phyloP scores from a whole-genome alignment of 495 filamentous ascomycete genomes.

The Aspergillus affinis region DNA sequence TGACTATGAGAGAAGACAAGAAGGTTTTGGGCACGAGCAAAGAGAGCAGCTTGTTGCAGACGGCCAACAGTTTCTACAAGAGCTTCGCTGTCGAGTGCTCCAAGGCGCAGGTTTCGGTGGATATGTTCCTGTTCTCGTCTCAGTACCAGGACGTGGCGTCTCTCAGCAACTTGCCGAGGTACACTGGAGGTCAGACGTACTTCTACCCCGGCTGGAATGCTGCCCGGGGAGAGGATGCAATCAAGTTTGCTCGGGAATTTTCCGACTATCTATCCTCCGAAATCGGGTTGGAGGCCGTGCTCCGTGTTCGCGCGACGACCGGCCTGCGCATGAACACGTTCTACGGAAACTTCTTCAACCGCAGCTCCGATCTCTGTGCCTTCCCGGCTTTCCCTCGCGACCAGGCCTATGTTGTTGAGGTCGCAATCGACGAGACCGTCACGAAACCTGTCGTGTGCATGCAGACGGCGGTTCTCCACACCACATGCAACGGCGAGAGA shows the following conservation, averaged over 20 bases:
- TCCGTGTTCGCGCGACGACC: constrained; percentile 92
- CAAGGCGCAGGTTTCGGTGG: constrained; percentile 96
- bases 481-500: constrained; percentile 95
- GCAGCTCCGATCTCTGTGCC: constrained; percentile 92
- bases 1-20: constrained; percentile 95
- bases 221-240: constrained; percentile 85
- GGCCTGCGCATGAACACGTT: constrained; percentile 95
- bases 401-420: constrained; percentile 97
- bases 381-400: constrained; percentile 98
- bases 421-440: constrained; percentile 93
- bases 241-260: constrained; percentile 96
- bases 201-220: constrained; percentile 99
- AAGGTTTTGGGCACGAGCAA: constrained; percentile 93
- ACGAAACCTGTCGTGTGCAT: constrained; percentile 92
- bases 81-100: constrained; percentile 98
- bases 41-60: constrained; percentile 83
- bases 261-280: constrained; percentile 94
- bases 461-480: constrained; percentile 96
- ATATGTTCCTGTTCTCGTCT: constrained; percentile 98
- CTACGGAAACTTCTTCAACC: constrained; percentile 99
- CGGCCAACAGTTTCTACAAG: constrained; percentile 95
- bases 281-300: constrained; percentile 93
- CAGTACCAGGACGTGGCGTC: constrained; percentile 97
- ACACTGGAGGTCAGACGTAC: constrained; percentile 97
- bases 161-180: constrained; percentile 88